These are phyloP conservation scores for Clavaria fumosa DNA, from an alignment of 768 basidiomycete genomes.

Conservation along the genomic window DNA sequence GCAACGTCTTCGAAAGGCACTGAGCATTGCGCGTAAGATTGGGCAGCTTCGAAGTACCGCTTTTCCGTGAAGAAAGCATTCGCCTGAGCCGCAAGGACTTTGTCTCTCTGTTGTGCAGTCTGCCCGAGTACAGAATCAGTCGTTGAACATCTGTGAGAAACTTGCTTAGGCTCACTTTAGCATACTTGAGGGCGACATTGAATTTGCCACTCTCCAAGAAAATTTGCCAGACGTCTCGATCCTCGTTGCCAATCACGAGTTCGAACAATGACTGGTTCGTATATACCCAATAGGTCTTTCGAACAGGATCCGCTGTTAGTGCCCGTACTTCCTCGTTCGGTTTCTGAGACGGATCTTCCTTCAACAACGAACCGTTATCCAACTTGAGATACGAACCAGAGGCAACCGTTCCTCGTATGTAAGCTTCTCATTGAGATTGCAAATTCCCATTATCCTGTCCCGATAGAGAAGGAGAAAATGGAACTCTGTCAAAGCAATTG, in stretches of 20 bases:
- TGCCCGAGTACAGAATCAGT: constrained; percentile 17
- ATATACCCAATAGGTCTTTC: constrained; percentile 88
- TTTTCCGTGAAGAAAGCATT: constrained; percentile 63
- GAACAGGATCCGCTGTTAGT: constrained; percentile 69
- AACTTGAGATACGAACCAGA: constrained; percentile 34
- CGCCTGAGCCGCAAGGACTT: constrained; percentile 72
- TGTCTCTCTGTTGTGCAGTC: constrained; percentile 81
- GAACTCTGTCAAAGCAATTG: constrained; percentile 78
- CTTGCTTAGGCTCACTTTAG: constrained; percentile 41
- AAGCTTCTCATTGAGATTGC: constrained; percentile 62
- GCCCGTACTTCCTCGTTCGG: constrained; percentile 57
- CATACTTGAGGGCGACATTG: constrained; percentile 64
- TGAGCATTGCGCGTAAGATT: constrained; percentile 81
- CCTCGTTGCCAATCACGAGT: constrained; percentile 72
- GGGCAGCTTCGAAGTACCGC: constrained; percentile 82
- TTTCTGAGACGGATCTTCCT: constrained; percentile 34
- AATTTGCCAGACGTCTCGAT: constrained; percentile 88
- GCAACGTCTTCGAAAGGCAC: constrained; percentile 83
- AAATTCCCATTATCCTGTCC: constrained; percentile 64
- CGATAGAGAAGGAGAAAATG: constrained; percentile 80
- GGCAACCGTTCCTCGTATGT: constrained; percentile 77
- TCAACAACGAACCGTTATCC: not conserved
- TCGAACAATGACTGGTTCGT: constrained; percentile 85
- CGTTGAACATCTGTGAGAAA: not conserved
- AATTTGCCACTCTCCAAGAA: constrained; percentile 67